phyloP scores from a whole-genome alignment of 2,329 filamentous ascomycete genomes.

The Cercospora sesami region DNA sequence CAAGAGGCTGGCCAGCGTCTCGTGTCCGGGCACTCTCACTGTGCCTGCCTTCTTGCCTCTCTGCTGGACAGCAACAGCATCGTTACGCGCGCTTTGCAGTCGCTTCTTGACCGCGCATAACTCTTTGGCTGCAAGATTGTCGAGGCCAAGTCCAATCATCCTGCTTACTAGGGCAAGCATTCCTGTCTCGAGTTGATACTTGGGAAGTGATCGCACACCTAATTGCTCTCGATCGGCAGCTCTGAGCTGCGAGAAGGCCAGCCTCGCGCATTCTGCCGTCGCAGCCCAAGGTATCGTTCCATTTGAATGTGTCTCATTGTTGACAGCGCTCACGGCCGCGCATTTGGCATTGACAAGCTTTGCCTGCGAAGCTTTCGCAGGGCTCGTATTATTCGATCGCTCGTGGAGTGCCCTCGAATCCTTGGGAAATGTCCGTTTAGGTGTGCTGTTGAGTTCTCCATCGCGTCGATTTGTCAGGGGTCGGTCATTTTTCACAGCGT shows the following conservation, averaged over 20 bases:
- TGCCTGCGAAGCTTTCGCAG: conserved; percentile 26
- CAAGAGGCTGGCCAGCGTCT: conserved; percentile 61
- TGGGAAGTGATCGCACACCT: conserved; percentile 56
- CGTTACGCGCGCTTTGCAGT: conserved; percentile 47
- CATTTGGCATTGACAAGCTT: background rate
- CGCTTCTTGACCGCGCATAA: conserved; percentile 65
- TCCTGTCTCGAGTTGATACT: conserved; percentile 70
- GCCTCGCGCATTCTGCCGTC: conserved; percentile 67
- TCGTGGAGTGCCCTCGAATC: conserved; percentile 39
- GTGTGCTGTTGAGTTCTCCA: background rate
- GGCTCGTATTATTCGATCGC: conserved; percentile 53
- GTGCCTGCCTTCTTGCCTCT: background rate
- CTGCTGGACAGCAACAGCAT: background rate
- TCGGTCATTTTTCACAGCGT: conserved; percentile 57
- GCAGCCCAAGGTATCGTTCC: conserved; percentile 36
- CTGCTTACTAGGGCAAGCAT: conserved; percentile 69
- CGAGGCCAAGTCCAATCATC: conserved; percentile 63
- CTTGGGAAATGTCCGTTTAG: background rate
- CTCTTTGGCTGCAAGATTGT: conserved; percentile 69
- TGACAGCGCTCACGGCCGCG: background rate
- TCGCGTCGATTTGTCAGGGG: background rate
- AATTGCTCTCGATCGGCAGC: conserved; percentile 55
- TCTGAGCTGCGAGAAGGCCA: conserved; percentile 66
- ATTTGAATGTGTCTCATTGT: background rate
- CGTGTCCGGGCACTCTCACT: conserved; percentile 34